These are phyloP conservation scores for Pyrenochaeta sp. DNA, from an alignment of 2,329 filamentous ascomycete species.

Conservation along the genomic window DNA sequence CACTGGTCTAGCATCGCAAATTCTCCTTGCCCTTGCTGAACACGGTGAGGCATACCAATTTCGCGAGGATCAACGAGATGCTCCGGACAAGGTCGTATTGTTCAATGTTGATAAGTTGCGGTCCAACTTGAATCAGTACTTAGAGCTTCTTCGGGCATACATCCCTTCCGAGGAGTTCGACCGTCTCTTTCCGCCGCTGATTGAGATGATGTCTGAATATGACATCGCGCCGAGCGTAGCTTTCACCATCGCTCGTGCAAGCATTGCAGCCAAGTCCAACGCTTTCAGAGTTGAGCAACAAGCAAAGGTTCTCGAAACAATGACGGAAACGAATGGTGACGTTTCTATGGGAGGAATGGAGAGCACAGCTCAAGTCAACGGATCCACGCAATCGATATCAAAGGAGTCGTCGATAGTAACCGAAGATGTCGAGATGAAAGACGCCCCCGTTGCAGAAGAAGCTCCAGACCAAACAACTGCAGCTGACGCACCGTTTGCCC, in stretches of 20 bases:
- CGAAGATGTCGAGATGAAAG: slow-evolving; percentile 53
- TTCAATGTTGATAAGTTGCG: slow-evolving; percentile 92
- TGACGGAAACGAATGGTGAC: slow-evolving; percentile 59
- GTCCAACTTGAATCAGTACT: slow-evolving; percentile 82
- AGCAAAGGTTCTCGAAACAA: slow-evolving; percentile 17
- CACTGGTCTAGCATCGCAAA: slow-evolving; percentile 77
- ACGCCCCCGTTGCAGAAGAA: slow-evolving; percentile 20
- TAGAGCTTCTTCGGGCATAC: slow-evolving; percentile 86
- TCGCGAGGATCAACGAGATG: slow-evolving; percentile 73
- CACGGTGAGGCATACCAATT: slow-evolving; percentile 88
- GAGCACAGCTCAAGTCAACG: slow-evolving; percentile 15
- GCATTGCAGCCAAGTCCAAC: slow-evolving; percentile 62
- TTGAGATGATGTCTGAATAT: slow-evolving; percentile 76
- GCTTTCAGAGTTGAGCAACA: slow-evolving; percentile 43
- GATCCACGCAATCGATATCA: neutral
- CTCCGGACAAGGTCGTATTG: slow-evolving; percentile 87
- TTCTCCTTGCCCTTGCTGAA: slow-evolving; percentile 90
- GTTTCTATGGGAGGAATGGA: slow-evolving; percentile 37
- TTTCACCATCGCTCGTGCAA: slow-evolving; percentile 81
- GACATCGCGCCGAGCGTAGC: slow-evolving; percentile 81
- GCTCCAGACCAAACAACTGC: neutral
- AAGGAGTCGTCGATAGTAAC: slow-evolving; percentile 5
- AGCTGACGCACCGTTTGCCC: slow-evolving; percentile 3
- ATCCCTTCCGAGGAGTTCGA: slow-evolving; percentile 80
- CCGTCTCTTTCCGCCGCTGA: slow-evolving; percentile 75